phyloP scores from a whole-genome alignment of 495 filamentous ascomycete genomes.

The Hyaloscypha hepaticicola region DNA sequence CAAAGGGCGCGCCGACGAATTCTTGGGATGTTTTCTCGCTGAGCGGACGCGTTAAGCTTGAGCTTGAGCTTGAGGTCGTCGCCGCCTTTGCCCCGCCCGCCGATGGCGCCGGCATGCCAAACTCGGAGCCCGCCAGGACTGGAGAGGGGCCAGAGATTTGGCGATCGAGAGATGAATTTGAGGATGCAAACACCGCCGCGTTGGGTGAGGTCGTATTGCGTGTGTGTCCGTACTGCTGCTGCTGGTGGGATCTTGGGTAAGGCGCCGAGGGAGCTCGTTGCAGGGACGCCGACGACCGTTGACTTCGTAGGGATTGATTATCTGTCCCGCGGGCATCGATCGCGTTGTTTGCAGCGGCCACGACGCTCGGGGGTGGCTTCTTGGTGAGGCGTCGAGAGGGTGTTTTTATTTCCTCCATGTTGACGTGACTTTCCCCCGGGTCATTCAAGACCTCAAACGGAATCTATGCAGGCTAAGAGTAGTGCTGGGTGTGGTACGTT shows the following conservation, averaged over 20 bases:
- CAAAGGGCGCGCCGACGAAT: constrained; percentile 66
- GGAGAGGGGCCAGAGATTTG: constrained; percentile 45
- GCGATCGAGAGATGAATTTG: constrained; percentile 42
- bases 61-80: not conserved
- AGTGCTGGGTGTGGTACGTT: not conserved
- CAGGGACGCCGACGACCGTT: constrained; percentile 56
- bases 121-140: constrained; percentile 42
- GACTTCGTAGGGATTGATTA: constrained; percentile 51
- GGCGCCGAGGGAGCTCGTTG: constrained; percentile 72
- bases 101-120: constrained; percentile 33
- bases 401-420: constrained; percentile 35
- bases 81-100: constrained; percentile 12
- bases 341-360: constrained; percentile 18
- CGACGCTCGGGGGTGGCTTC: constrained; percentile 48
- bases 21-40: constrained; percentile 67
- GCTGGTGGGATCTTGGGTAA: constrained; percentile 46
- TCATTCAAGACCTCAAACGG: constrained; percentile 5
- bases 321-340: constrained; percentile 36
- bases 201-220: constrained; percentile 35
- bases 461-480: constrained; percentile 6
- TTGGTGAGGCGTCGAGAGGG: constrained; percentile 55
- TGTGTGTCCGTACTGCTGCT: constrained; percentile 38
- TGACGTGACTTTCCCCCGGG: constrained; percentile 3
- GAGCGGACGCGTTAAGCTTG: constrained; percentile 45
- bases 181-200: constrained; percentile 41